Evolutionary conservation across 2,329 filamentous ascomycete species (phyloP), one percentile per base, ranked within the genome.

Genomic region (Colletotrichum sp.): DNA sequence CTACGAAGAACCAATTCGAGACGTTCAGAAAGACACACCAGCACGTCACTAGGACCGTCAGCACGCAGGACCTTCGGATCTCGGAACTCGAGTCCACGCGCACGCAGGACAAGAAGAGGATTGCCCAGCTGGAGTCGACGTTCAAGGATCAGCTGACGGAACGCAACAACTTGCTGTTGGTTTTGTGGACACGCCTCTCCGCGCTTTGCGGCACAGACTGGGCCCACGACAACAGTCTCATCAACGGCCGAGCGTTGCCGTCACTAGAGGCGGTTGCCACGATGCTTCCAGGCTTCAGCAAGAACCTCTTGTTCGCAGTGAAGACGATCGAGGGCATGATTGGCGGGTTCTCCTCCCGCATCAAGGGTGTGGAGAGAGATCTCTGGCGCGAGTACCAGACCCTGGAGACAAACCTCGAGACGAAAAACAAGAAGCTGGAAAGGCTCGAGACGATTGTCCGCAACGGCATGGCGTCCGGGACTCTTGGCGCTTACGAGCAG

Each of bases 371-470:
- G n/a, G 97, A 99, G 84, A 93, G 95, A 65, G 95, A 98, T 76
- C 86, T 99, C n/a, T 94, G 93, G 87, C 95, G 95, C 77, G 96
- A 99, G 81, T 99, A 98, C 81, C 95, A 98, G 81, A 92, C 90
- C 1, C 89, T 99, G 2, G 96, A 98, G 84, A 93, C 92, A 79
- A 95, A 93, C 48, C 91, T 98, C 32, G 95, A 97, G 70, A 86
- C 92, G 30, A 93, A 96, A 18, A 90, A 93, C 75, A 97, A 98
- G 87, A 95, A 95, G 79, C 91, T 99, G 34, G 96, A 99, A 78
- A 92, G 95, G 4, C 89, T 99, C 1, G 97, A 99, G 84, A 92
- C 93, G 18, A 90, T 95, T 57, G 92, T 97, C 55, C 91, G 94
- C 76, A 94, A 93, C 79, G 90, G 89, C 18, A 85, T 93, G 18